Conservation (phyloP, 805 yeast genomes). For the Kuraishia borneana region DNA sequence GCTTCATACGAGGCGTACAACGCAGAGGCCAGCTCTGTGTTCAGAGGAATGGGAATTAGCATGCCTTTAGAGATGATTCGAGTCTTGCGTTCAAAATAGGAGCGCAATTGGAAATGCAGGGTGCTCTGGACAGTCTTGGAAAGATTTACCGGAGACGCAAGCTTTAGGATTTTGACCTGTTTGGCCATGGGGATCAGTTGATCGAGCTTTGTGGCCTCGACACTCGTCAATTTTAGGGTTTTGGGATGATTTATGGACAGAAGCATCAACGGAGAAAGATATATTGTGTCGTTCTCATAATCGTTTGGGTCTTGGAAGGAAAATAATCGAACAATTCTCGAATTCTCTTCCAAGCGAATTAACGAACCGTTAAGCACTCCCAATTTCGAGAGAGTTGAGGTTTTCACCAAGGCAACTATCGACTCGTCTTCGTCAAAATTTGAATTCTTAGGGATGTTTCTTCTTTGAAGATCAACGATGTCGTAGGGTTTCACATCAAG, state of each 20-base stretch:
- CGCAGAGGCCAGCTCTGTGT: constrained; percentile 51
- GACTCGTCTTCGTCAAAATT: constrained; percentile 31
- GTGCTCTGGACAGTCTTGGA: constrained; percentile 51
- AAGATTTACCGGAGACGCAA: constrained; percentile 59
- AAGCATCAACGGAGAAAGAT: constrained; percentile 53
- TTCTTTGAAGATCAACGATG: background rate
- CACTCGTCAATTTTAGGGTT: constrained; percentile 5
- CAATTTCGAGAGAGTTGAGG: constrained; percentile 39
- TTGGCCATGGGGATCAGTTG: constrained; percentile 36
- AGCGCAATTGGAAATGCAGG: constrained; percentile 48
- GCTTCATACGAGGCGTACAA: constrained; percentile 27
- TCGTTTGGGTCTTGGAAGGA: constrained; percentile 57
- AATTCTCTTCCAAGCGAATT: constrained; percentile 21
- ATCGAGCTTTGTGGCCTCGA: constrained; percentile 10
- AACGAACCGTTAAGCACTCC: constrained; percentile 65
- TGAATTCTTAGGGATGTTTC: background rate
- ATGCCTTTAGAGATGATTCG: constrained; percentile 60
- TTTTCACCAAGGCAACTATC: constrained; percentile 31
- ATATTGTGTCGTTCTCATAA: constrained; percentile 26
- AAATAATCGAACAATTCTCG: constrained; percentile 24
- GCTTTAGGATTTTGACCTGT: constrained; percentile 52
- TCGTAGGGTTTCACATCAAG: background rate
- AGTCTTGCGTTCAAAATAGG: constrained; percentile 43
- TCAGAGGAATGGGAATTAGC: constrained; percentile 67
- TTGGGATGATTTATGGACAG: constrained; percentile 33